A percentile compares a stretch with the other conserved stretches of the same genome.
phyloP scores from a whole-genome alignment of 208 protist species.

The Herpetomonas samuelpessoai region DNA sequence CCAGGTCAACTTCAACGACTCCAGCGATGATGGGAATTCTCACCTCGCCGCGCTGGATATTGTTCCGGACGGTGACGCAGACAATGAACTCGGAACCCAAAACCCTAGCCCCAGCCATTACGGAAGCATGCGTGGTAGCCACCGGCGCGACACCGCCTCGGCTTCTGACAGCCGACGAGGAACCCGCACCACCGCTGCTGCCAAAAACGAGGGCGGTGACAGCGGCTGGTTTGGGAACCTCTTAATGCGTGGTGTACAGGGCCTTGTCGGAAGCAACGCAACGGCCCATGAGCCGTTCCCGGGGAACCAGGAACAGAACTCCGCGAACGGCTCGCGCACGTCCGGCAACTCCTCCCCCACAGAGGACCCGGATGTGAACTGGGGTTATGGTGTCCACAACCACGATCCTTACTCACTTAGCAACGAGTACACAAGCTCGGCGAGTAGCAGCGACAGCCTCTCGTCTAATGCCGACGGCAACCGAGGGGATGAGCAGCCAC shows the following conservation, averaged over 20 bases:
- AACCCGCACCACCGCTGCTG: neutral
- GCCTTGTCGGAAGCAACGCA: neutral
- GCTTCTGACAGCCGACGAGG: neutral
- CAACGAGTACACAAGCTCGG: slow-evolving; percentile 9
- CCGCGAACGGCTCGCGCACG: neutral
- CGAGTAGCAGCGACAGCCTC: slow-evolving; percentile 5
- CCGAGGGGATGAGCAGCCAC: neutral
- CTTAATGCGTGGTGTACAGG: neutral
- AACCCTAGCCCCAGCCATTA: slow-evolving; percentile 5
- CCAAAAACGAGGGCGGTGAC: neutral
- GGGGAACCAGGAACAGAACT: neutral
- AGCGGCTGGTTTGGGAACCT: neutral
- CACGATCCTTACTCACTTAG: neutral
- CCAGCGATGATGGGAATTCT: slow-evolving; percentile 60
- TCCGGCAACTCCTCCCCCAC: neutral
- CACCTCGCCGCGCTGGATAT: slow-evolving; percentile 42
- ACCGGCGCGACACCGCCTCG: neutral
- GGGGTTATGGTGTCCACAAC: slow-evolving; percentile 18
- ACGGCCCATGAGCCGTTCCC: neutral
- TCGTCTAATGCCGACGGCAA: neutral
- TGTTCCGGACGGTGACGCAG: slow-evolving; percentile 12
- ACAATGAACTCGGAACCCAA: slow-evolving; percentile 4
- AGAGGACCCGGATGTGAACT: slow-evolving; percentile 1
- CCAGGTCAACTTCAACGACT: slow-evolving; percentile 63
- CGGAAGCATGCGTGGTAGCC: slow-evolving; percentile 4